These are phyloP conservation scores for Pestalotiopsis sp. DNA, from an alignment of 2,329 filamentous ascomycete genomes.

Conservation along the genomic window DNA sequence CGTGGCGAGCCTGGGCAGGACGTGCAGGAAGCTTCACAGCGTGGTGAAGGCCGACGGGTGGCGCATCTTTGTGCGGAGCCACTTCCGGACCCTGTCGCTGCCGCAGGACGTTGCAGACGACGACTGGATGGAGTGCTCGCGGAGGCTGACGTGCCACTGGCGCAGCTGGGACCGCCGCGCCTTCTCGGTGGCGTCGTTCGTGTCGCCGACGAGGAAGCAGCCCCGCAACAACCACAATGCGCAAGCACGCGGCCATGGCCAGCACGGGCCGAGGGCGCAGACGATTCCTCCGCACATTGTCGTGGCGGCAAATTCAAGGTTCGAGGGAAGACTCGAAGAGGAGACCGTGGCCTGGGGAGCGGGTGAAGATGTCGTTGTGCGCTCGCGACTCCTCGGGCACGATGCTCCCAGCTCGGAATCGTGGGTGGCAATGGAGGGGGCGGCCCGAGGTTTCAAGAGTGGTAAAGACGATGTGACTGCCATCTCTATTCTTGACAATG, in stretches of 20 bases:
- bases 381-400: slow-evolving; percentile 36
- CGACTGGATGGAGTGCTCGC: slow-evolving; percentile 43
- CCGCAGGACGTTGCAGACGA: slow-evolving; percentile 24
- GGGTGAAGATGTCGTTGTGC: slow-evolving; percentile 52
- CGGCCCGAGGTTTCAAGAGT: slow-evolving; percentile 38
- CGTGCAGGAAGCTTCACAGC: slow-evolving; percentile 41
- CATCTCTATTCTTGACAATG: slow-evolving; percentile 44
- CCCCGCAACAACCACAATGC: slow-evolving; percentile 16
- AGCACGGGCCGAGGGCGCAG: slow-evolving; percentile 27
- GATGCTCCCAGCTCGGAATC: slow-evolving; percentile 18
- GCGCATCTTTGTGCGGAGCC: slow-evolving; percentile 49
- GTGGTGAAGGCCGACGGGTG: slow-evolving; percentile 48
- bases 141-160: slow-evolving; percentile 51
- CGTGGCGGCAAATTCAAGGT: slow-evolving; percentile 46
- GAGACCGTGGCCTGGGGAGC: slow-evolving; percentile 55
- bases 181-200: slow-evolving; percentile 28
- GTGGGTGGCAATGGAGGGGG: slow-evolving; percentile 45
- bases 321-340: slow-evolving; percentile 31
- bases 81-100: slow-evolving; percentile 45
- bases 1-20: slow-evolving; percentile 42
- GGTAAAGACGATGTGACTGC: slow-evolving; percentile 55
- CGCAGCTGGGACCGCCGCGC: slow-evolving; percentile 56
- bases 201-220: slow-evolving; percentile 25
- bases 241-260: not conserved
- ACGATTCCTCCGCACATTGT: slow-evolving; percentile 48